Evolutionary conservation across 768 basidiomycete species (phyloP).

Genomic region (Boletus barrowsii): DNA sequence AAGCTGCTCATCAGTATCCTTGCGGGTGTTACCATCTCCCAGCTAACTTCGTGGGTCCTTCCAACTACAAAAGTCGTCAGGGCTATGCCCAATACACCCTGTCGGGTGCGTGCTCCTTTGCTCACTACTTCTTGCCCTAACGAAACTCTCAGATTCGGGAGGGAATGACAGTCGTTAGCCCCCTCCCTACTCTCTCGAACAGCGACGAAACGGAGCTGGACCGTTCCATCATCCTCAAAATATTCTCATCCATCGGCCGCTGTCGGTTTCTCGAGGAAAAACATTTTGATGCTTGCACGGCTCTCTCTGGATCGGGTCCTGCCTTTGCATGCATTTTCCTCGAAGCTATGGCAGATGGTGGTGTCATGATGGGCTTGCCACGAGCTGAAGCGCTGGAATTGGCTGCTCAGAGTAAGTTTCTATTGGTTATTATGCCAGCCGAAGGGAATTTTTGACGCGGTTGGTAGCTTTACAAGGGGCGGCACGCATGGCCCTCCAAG

Average conservation of each 20-base stretch:
- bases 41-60: constrained; percentile 71
- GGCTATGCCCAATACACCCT: constrained; percentile 98
- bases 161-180: constrained; percentile 95
- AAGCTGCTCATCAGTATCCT: constrained; percentile 96
- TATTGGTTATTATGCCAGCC: not conserved
- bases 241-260: constrained; percentile 95
- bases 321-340: constrained; percentile 96
- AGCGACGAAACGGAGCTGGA: constrained; percentile 52
- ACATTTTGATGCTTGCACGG: constrained; percentile 98
- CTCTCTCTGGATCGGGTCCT: constrained; percentile 92
- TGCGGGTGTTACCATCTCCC: constrained; percentile 90
- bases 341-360: constrained; percentile 98
- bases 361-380: constrained; percentile 99
- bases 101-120: constrained; percentile 58
- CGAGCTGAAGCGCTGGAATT: constrained; percentile 91
- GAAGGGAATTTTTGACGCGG: not conserved
- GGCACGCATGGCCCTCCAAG: constrained; percentile 90
- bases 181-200: constrained; percentile 47
- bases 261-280: constrained; percentile 97
- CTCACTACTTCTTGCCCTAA: not conserved
- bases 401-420: constrained; percentile 83
- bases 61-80: constrained; percentile 83
- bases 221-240: constrained; percentile 75
- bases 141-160: constrained; percentile 76
- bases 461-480: constrained; percentile 87